Evolutionary conservation across 2,329 filamentous ascomycete genomes (phyloP).

Genomic region (Neonectria magnoliae): DNA sequence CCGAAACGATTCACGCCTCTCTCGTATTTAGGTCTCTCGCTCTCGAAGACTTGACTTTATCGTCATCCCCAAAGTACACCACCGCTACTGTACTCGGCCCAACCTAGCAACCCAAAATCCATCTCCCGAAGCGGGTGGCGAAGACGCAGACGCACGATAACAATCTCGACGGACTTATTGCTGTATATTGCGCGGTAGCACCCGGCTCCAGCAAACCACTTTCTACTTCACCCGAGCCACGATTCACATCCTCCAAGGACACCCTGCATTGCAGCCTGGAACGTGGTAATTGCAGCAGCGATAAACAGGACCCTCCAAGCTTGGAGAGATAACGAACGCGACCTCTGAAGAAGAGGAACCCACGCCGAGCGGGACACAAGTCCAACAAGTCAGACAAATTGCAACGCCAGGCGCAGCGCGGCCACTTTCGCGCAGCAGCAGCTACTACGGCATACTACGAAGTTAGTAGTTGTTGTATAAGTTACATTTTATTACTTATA

Average conservation of each 20-base stretch:
- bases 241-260: constrained; percentile 14
- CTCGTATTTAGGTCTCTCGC: constrained; percentile 1
- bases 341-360: constrained; percentile 1
- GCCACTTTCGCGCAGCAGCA: constrained; percentile 10
- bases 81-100: not conserved
- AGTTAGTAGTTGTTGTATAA: too few species aligned
- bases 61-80: not conserved
- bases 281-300: not conserved
- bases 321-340: constrained; percentile 14
- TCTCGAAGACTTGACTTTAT: not conserved
- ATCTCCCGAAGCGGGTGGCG: not conserved
- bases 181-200: constrained; percentile 10
- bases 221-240: constrained; percentile 5
- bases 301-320: not conserved
- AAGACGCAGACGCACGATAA: constrained; percentile 16
- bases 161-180: constrained; percentile 5
- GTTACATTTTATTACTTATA: not conserved
- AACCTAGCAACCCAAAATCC: constrained; percentile 7
- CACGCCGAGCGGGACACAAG: constrained; percentile 8
- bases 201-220: constrained; percentile 9
- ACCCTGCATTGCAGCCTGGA: constrained; percentile 3
- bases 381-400: constrained; percentile 12
- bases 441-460: not conserved
- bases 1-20: constrained; percentile 5
- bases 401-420: not conserved